A percentile compares a stretch with the other conserved stretches of the same genome.
phyloP scores from a whole-genome alignment of 1,284 basidiomycete species.

The Irpex rosettiformis region DNA sequence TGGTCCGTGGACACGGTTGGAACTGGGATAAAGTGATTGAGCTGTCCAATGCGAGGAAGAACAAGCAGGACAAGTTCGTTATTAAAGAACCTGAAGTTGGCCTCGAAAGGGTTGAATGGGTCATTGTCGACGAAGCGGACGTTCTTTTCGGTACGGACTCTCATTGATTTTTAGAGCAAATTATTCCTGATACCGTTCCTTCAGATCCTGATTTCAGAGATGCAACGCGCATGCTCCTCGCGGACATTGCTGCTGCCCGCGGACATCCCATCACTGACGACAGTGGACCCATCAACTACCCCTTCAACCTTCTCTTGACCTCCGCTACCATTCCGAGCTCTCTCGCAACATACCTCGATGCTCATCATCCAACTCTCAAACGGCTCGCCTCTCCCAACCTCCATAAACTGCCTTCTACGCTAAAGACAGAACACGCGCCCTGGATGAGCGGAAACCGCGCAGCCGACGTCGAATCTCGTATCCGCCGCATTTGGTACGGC shows the following conservation, averaged over 20 bases:
- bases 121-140: slow-evolving; percentile 87
- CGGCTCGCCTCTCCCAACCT: slow-evolving; percentile 77
- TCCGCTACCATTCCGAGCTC: slow-evolving; percentile 84
- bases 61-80: slow-evolving; percentile 28
- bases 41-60: slow-evolving; percentile 23
- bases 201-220: slow-evolving; percentile 78
- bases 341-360: slow-evolving; percentile 63
- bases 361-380: slow-evolving; percentile 54
- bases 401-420: slow-evolving; percentile 69
- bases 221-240: slow-evolving; percentile 63
- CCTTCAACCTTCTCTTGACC: slow-evolving; percentile 78
- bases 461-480: slow-evolving; percentile 72
- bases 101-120: slow-evolving; percentile 73
- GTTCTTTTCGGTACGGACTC: slow-evolving; percentile 70
- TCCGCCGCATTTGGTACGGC: slow-evolving; percentile 72
- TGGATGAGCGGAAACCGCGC: slow-evolving; percentile 79
- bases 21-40: slow-evolving; percentile 18
- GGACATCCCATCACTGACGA: slow-evolving; percentile 40
- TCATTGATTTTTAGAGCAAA: background rate
- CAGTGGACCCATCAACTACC: slow-evolving; percentile 39
- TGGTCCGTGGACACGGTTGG: slow-evolving; percentile 63
- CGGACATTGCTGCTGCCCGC: slow-evolving; percentile 65
- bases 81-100: slow-evolving; percentile 51
- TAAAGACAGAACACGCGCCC: slow-evolving; percentile 69
- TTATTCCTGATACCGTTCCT: background rate